A percentile compares a stretch with the other conserved stretches of the same genome.
These are phyloP conservation scores for Macadamia tetraphylla DNA, from an alignment of 164 flowering plant species.

Conservation along the genomic window DNA sequence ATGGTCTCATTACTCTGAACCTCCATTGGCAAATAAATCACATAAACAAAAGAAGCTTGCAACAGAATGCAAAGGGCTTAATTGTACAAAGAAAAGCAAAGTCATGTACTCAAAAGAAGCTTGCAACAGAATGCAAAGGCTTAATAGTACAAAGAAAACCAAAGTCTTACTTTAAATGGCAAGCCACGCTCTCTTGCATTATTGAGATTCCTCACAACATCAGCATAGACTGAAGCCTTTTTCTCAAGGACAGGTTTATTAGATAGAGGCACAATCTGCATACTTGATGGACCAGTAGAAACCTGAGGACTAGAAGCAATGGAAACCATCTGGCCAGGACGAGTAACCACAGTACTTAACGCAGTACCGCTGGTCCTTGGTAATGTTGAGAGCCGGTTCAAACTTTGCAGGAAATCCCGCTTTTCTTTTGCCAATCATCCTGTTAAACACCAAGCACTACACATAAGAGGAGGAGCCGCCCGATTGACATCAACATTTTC, in stretches of 20 bases:
- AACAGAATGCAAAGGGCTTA: no score
- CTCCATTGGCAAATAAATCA: no score
- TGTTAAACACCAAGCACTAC: constrained; percentile 19
- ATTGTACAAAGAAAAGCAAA: no score
- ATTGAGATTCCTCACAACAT: constrained; percentile 72
- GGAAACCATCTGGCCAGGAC: constrained; percentile 46
- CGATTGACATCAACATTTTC: no score
- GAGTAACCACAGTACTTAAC: constrained; percentile 28
- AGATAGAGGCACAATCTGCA: constrained; percentile 46
- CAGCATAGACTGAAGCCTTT: constrained; percentile 75
- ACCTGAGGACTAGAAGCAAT: constrained; percentile 44
- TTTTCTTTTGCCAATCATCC: constrained; percentile 99
- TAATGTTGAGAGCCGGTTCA: constrained; percentile 76
- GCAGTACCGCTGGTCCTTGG: constrained; percentile 57
- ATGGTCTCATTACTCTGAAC: no score
- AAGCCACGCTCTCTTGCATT: constrained; percentile 68
- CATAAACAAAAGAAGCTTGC: no score
- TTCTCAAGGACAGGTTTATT: constrained; percentile 59
- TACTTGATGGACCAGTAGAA: constrained; percentile 41
- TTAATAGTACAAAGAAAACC: no score
- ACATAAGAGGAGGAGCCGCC: no score
- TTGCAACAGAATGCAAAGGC: no score
- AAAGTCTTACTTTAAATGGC: no score
- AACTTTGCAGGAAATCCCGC: constrained; percentile 81
- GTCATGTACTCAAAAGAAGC: no score